Percentiles rank a stretch among this genome's conserved stretches.
Evolutionary conservation across 225 moss, liverwort and hornwort genomes (phyloP).

Genomic region (Physcomitrellopsis africana): DNA sequence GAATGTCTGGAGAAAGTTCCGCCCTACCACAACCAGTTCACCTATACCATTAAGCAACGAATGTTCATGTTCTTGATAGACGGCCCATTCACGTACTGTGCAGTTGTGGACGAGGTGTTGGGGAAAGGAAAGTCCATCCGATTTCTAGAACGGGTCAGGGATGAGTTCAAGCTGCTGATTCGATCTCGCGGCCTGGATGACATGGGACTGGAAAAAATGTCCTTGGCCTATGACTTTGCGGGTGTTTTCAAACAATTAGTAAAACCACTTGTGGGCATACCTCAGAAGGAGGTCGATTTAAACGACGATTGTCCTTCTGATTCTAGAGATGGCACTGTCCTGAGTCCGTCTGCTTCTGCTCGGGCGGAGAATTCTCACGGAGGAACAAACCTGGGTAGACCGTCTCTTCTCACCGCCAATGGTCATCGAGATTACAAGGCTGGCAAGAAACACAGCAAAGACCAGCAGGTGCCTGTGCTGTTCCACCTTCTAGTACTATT

Average conservation of each 20-base stretch:
- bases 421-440: conserved; percentile 27
- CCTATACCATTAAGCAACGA: conserved; percentile 42
- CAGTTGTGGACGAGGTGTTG: conserved; percentile 56
- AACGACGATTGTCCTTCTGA: conserved; percentile 33
- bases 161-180: conserved; percentile 48
- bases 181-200: conserved; percentile 42
- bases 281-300: conserved; percentile 49
- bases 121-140: conserved; percentile 41
- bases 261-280: conserved; percentile 47
- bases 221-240: conserved; percentile 34
- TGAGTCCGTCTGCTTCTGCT: conserved; percentile 17
- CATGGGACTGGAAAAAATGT: conserved; percentile 24
- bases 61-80: conserved; percentile 51
- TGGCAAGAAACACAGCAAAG: conserved; percentile 42
- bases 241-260: conserved; percentile 42
- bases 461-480: conserved; percentile 42
- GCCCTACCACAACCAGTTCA: conserved; percentile 42
- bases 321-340: conserved; percentile 33
- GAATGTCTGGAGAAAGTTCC: conserved; percentile 47
- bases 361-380: conserved; percentile 4
- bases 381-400: background rate
- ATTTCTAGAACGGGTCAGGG: conserved; percentile 50
- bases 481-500: background rate
- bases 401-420: conserved; percentile 30
- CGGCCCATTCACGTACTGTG: conserved; percentile 42